phyloP scores from a whole-genome alignment of 768 basidiomycete species.

The Pulveroboletus sp. region DNA sequence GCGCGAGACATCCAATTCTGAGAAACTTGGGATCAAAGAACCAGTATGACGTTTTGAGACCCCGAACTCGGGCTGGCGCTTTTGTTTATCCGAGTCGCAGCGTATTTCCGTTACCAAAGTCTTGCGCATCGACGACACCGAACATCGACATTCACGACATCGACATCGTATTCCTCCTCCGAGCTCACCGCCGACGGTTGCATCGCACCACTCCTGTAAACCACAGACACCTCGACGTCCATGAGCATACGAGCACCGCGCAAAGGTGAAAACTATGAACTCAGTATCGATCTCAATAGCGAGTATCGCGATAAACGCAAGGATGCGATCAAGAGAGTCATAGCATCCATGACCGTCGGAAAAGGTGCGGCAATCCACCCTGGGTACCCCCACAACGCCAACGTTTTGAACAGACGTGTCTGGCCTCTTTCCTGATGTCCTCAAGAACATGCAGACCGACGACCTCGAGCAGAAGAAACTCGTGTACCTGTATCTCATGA shows the following conservation, averaged over 20 bases:
- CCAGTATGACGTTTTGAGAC: not conserved
- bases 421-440: constrained; percentile 94
- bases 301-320: constrained; percentile 94
- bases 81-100: not conserved
- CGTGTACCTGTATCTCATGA: constrained; percentile 99
- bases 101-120: not conserved
- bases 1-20: no score
- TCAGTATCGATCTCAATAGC: constrained; percentile 94
- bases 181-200: not conserved
- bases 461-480: constrained; percentile 99
- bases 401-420: constrained; percentile 59
- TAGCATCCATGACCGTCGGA: constrained; percentile 98
- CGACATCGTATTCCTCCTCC: not conserved
- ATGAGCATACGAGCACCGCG: constrained; percentile 53
- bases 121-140: not conserved
- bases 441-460: constrained; percentile 99
- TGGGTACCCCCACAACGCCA: constrained; percentile 4
- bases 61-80: not conserved
- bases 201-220: not conserved
- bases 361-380: constrained; percentile 60
- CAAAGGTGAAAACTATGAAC: constrained; percentile 95
- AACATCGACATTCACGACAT: not conserved
- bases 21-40: no score
- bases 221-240: constrained; percentile 11
- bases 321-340: constrained; percentile 97